Evolutionary conservation across 108 stramenopile genomes (phyloP), one percentile per base, ranked within the genome.

Genomic region (Epipyxis sp.): DNA sequence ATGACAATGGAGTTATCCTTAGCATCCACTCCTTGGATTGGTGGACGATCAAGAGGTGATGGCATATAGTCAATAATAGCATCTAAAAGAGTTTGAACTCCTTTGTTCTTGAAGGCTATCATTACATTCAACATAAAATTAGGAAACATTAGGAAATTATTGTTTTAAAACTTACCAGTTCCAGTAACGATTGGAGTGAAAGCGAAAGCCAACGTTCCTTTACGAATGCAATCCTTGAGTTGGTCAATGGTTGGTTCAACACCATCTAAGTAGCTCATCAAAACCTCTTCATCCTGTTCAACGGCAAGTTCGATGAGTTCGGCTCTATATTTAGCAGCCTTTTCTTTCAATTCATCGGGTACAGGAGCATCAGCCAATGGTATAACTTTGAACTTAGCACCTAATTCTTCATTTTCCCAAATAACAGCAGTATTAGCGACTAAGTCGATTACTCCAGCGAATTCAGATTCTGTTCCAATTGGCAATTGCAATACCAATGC

Each of bases 381-480:
- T 20, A 92, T 91, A 34, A 83, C 78, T 78, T 95, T 94, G 79
- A 91, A 98, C 67, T 87, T 88, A 32, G 97, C 97, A 20, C 97
- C 97, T 65, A 98, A 87, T 86, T 95, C 94, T 91, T 98, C 97
- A 40, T 65, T 65, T 59, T 92, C 92, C 90, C 94, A 97, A 39
- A 96, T 76, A 59, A 97, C 81, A 1, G 91, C 92, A 76, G 93
- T 84, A 94, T 96, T 94, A 44, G 93, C 88, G 1, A 99, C 83
- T 34, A 97, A 58, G 87, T 99, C 98, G 0, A 97, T 82, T 30
- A 97, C 84, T 0, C 98, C 98, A 27, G 88, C 69, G 81, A 97
- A 99, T 39, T 89, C 91, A 29, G 88, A 89, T 58, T 85, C 86
- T 0, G 43, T 50, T 35, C 77, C 77, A 30, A 85, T 45, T 16